phyloP scores from a whole-genome alignment of 2,329 filamentous ascomycete genomes.

The Aspergillus fischeri region DNA sequence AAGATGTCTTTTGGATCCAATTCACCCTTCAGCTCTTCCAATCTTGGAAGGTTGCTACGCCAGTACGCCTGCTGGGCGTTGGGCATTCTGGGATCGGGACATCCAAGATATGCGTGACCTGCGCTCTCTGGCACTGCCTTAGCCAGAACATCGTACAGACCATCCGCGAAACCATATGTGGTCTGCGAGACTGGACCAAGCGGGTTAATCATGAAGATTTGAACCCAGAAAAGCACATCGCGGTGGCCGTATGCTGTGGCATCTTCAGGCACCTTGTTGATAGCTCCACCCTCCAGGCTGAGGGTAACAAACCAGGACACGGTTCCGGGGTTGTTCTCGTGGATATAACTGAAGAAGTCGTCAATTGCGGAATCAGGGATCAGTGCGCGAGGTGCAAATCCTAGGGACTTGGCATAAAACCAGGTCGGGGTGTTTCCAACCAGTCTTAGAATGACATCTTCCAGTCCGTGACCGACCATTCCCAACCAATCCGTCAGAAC shows the following conservation, averaged over 20 bases:
- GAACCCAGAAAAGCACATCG: slow-evolving; percentile 61
- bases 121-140: slow-evolving; percentile 29
- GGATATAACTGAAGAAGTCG: slow-evolving; percentile 53
- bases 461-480: slow-evolving; percentile 22
- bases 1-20: slow-evolving; percentile 54
- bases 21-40: slow-evolving; percentile 48
- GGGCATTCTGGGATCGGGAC: slow-evolving; percentile 51
- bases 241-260: slow-evolving; percentile 61
- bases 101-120: slow-evolving; percentile 57
- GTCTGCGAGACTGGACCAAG: slow-evolving; percentile 40
- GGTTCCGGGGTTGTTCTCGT: slow-evolving; percentile 47
- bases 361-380: slow-evolving; percentile 46
- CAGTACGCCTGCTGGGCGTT: slow-evolving; percentile 51
- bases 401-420: slow-evolving; percentile 58
- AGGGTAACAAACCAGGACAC: slow-evolving; percentile 60
- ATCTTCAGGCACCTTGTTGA: slow-evolving; percentile 52
- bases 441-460: slow-evolving; percentile 21
- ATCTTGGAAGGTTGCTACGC: slow-evolving; percentile 46
- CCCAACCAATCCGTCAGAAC: slow-evolving; percentile 28
- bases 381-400: slow-evolving; percentile 48
- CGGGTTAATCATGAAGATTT: slow-evolving; percentile 56
- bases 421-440: slow-evolving; percentile 42
- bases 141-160: slow-evolving; percentile 42
- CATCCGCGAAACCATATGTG: slow-evolving; percentile 49
- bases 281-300: slow-evolving; percentile 58